These are phyloP conservation scores for Scheffersomyces insectosa DNA, from an alignment of 1,139 yeast species.

Conservation along the genomic window DNA sequence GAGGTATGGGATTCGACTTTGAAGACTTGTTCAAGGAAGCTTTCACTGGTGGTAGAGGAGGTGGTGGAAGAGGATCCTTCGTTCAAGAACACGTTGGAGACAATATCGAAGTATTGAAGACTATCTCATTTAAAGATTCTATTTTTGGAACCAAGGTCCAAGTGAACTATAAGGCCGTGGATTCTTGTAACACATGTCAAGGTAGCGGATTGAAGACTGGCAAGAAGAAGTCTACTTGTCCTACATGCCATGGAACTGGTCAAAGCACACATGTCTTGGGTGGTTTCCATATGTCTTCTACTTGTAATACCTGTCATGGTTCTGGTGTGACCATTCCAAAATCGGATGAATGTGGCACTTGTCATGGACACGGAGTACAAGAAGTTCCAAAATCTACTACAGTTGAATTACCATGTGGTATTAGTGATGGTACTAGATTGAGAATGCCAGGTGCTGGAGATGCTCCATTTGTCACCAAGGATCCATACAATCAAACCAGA, in stretches of 20 bases:
- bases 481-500: conserved; percentile 59
- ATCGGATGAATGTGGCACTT: conserved; percentile 69
- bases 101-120: conserved; percentile 77
- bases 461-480: conserved; percentile 71
- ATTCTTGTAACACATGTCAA: conserved; percentile 73
- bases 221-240: conserved; percentile 75
- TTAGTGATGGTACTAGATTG: conserved; percentile 81
- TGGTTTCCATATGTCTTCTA: conserved; percentile 96
- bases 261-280: conserved; percentile 84
- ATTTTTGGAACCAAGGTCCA: conserved; percentile 74
- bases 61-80: conserved; percentile 39
- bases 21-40: conserved; percentile 88
- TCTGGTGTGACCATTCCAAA: conserved; percentile 76
- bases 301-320: conserved; percentile 87
- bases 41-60: conserved; percentile 43
- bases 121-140: conserved; percentile 81
- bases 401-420: conserved; percentile 86
- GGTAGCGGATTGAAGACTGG: conserved; percentile 86
- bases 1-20: conserved; percentile 62
- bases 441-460: conserved; percentile 91
- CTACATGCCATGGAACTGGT: conserved; percentile 92
- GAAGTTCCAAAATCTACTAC: conserved; percentile 67
- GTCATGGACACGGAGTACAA: conserved; percentile 89
- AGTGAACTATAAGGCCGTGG: conserved; percentile 73
- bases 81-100: conserved; percentile 86